Base-by-base conservation (phyloP, 345 rosid species). In the Firmiana major region DNA sequence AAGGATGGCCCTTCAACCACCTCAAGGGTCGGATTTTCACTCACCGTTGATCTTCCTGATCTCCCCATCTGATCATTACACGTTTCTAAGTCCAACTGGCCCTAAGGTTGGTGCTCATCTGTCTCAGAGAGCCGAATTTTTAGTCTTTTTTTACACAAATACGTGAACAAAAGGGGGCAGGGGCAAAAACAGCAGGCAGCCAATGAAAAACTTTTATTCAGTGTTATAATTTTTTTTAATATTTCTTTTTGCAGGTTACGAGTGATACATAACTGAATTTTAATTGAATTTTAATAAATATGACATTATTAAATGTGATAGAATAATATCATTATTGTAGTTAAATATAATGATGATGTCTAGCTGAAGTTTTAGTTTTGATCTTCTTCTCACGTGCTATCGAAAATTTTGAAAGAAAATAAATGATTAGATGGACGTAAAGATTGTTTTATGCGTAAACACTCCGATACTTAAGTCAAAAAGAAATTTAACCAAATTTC, bases 1-100 rank as follows among this genome's bases (percentile, higher is more conserved):
- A 74, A 77, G 72, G 9, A 19, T 28, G 63, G 36, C 81, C 57
- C 36, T 80, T 75, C 57, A 10, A 40, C 15, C 2, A 1, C 73
- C 53, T 13, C 12, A 78, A 84, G 74, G 71, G 87, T 24, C 77
- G 28, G 21, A 58, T 75, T n/a, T 53, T 7, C 36, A 0, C 26
- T 5, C 38, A 71, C 82, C 83, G 55, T 79, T 8, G 83, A 81
- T 63, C 48, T 31, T 13, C 9, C 6, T 15, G 51, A 54, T 38
- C 24, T 53, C 16, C 3, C 2, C 43, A 58, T 7, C 7, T 9
- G 65, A 48, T 79, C 49, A 11, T 9, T 53, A 28, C 78, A 54
- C 46, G 74, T 71, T 77, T 65, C 8, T 2, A n/a, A 22, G 12
- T 57, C 12, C 17, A 9, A 63, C 19, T 57, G 10, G 64, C 43